Evolutionary conservation across 495 filamentous ascomycete genomes (phyloP).

Genomic region (Aspergillus indologenus): DNA sequence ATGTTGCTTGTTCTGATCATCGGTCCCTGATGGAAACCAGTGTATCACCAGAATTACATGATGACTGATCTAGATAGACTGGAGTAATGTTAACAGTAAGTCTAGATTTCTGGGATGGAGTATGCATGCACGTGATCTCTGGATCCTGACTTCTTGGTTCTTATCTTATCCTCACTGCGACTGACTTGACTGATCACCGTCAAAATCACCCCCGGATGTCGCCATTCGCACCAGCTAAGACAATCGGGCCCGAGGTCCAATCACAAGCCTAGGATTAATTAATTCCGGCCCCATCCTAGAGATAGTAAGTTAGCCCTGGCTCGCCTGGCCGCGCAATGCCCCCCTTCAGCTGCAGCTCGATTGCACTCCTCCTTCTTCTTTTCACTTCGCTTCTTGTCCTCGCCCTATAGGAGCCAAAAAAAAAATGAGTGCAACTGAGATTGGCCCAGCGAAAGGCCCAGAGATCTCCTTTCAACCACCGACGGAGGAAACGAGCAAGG

Average conservation of each 20-base stretch:
- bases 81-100: no score
- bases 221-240: not conserved
- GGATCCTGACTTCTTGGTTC: no score
- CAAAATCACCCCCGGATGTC: not conserved
- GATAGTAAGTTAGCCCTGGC: not conserved
- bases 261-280: not conserved
- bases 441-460: not conserved
- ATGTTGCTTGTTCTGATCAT: no score
- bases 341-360: not conserved
- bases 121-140: no score
- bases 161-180: no score
- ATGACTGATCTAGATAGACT: no score
- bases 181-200: no score
- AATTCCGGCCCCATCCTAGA: not conserved
- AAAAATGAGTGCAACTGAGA: not conserved
- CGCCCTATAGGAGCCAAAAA: not conserved
- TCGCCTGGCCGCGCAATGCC: not conserved
- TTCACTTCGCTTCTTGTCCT: not conserved
- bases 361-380: not conserved
- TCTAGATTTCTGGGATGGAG: no score
- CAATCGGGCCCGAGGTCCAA: not conserved
- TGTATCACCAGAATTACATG: no score
- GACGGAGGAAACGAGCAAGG: not conserved
- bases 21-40: no score
- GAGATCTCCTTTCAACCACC: not conserved